Base-by-base conservation (phyloP, 257 asterid species). In the Marsdenia floribunda region DNA sequence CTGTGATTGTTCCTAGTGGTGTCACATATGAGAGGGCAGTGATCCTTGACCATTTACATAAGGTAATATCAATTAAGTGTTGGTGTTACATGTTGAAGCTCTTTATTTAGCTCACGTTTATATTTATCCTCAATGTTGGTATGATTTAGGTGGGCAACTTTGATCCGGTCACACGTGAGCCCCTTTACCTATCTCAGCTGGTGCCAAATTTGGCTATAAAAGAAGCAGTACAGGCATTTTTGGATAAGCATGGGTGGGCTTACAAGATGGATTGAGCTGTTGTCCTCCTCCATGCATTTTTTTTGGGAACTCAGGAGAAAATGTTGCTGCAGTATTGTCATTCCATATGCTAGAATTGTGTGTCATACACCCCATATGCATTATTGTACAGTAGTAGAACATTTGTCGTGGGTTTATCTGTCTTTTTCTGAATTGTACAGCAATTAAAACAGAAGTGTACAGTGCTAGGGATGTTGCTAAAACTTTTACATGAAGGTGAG, bases 1-100 rank as follows among this genome's bases (percentile, higher is more conserved):
- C 98, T 3, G 98, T 94, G 60, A 92, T 94, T 68, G 82, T 96
- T 54, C 99, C 99, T 29, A 82, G 98, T 75, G 99, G 98, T 81
- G 54, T 92, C 55, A 88, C 99, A n/a, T 95, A 95, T 46, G 99
- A 94, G 86, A 88, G 97, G 88, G 90, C 96, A 14, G 83, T 73
- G 72, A 92, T 94, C 69, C 88, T 94, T 71, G 88, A 90, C 40
- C 97, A 94, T 85, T 79, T 90, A 63, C 74, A 80, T 44, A 90
- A 88, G 97, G 98, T 92, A 78, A 71, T 67, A 57, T 18, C 76
- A n/a, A 70, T 35, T 4, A 7, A 68, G 12, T 73, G 53, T 71
- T 44, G 19, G 33, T 59, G n/a, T 52, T 33, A 70, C 46, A 15
- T 22, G 10, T n/a, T 59, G 52, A 50, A 58, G 54, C 65, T 61